phyloP scores from a whole-genome alignment of 2,329 filamentous ascomycete genomes.

The Zasmidium angulare region DNA sequence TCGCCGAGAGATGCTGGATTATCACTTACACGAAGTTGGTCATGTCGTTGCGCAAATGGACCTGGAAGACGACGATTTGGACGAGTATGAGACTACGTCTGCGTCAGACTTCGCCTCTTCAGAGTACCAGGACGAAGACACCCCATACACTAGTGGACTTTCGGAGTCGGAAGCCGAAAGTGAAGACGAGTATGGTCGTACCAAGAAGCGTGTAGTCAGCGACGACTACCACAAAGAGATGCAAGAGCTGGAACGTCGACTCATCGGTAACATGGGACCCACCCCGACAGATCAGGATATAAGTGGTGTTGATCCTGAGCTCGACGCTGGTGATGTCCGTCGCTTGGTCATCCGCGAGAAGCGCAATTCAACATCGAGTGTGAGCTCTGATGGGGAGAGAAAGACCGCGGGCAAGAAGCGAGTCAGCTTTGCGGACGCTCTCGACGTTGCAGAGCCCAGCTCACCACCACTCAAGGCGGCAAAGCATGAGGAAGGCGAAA shows the following conservation, averaged over 20 bases:
- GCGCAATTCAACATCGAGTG: constrained; percentile 17
- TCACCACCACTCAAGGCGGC: constrained; percentile 26
- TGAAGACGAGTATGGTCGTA: constrained; percentile 75
- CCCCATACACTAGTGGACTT: constrained; percentile 45
- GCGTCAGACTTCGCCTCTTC: constrained; percentile 28
- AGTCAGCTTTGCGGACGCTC: constrained; percentile 73
- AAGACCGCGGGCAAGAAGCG: constrained; percentile 57
- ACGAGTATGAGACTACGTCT: constrained; percentile 43
- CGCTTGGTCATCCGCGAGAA: constrained; percentile 50
- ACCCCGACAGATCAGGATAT: constrained; percentile 37
- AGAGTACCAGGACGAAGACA: constrained; percentile 40
- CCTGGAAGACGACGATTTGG: constrained; percentile 65
- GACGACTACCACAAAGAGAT: constrained; percentile 79
- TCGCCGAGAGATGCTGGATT: constrained; percentile 85
- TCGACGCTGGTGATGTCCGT: constrained; percentile 57
- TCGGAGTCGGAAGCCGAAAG: constrained; percentile 67
- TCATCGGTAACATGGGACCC: constrained; percentile 64
- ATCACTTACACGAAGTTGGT: constrained; percentile 83
- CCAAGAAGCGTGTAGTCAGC: constrained; percentile 64
- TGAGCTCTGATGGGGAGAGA: constrained; percentile 30
- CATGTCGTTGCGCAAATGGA: constrained; percentile 90
- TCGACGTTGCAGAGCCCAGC: constrained; percentile 65
- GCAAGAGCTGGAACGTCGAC: constrained; percentile 76
- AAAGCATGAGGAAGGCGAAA: constrained; percentile 26
- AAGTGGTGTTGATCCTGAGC: constrained; percentile 37